Conservation (phyloP, 2,329 filamentous ascomycete genomes). For the Fusarium neocosmosporiellum region DNA sequence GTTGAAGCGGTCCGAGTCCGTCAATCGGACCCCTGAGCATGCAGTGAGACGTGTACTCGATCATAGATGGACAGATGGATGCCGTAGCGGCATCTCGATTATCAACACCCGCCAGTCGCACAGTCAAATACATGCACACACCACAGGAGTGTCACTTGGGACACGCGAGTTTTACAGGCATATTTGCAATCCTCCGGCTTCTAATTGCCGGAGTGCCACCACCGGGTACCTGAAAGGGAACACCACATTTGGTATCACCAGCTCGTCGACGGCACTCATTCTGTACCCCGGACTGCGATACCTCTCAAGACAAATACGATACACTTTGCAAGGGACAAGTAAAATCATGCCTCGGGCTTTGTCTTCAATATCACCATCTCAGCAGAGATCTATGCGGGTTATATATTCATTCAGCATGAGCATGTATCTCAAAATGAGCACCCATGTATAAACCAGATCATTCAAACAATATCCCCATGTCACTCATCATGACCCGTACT, state of each 20-base stretch:
- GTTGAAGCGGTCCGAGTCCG: neutral
- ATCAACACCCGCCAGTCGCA: neutral
- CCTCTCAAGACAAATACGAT: neutral
- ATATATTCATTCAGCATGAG: neutral
- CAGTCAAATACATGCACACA: neutral
- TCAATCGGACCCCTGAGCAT: neutral
- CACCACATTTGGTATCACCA: neutral
- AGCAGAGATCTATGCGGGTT: neutral
- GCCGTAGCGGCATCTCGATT: neutral
- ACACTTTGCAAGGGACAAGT: neutral
- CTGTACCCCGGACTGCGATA: neutral
- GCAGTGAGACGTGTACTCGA: neutral
- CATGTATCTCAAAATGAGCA: neutral
- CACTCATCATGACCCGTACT: conserved; percentile 40
- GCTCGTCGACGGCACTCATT: neutral
- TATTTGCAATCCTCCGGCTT: neutral
- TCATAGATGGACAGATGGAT: neutral
- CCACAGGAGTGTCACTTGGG: neutral
- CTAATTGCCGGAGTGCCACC: neutral
- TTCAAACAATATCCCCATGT: neutral
- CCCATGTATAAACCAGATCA: neutral
- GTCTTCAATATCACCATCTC: neutral
- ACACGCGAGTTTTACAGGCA: neutral
- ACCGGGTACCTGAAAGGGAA: neutral
- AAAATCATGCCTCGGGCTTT: neutral